Conservation (phyloP, 2,329 filamentous ascomycete species). For the Colletotrichum tropicicola region DNA sequence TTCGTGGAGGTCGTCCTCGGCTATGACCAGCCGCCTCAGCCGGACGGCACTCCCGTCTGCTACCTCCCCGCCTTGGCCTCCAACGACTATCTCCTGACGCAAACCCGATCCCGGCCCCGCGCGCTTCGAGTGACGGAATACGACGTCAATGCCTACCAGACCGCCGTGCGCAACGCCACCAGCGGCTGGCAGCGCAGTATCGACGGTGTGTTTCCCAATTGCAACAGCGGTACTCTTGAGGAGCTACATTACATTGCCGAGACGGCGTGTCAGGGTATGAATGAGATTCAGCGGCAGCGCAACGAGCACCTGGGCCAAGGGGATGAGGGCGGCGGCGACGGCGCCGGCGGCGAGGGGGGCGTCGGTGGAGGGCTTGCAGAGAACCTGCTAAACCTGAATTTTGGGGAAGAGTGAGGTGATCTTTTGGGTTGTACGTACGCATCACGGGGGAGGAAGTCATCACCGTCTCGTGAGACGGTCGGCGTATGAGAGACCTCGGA, state of each 20-base stretch:
- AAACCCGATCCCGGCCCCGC: conserved; percentile 33
- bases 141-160: conserved; percentile 46
- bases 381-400: conserved; percentile 26
- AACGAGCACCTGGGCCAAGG: conserved; percentile 11
- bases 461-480: too few relatives aligned
- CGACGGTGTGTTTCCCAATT: conserved; percentile 54
- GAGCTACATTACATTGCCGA: conserved; percentile 55
- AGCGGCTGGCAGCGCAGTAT: conserved; percentile 53
- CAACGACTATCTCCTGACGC: conserved; percentile 33
- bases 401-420: background rate
- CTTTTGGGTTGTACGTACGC: too few relatives aligned
- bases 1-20: conserved; percentile 56
- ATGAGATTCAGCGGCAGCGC: conserved; percentile 46
- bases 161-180: conserved; percentile 48
- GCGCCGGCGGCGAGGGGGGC: background rate
- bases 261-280: conserved; percentile 53
- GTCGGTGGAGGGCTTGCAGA: conserved; percentile 21
- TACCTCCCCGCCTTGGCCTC: conserved; percentile 32
- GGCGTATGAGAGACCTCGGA: too few relatives aligned
- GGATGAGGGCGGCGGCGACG: background rate
- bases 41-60: conserved; percentile 33
- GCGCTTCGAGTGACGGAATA: conserved; percentile 42
- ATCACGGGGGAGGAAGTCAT: too few relatives aligned
- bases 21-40: conserved; percentile 46
- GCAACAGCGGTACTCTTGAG: conserved; percentile 52